These are phyloP conservation scores for Didymella exigua DNA, from an alignment of 2,329 filamentous ascomycete species.

Conservation along the genomic window DNA sequence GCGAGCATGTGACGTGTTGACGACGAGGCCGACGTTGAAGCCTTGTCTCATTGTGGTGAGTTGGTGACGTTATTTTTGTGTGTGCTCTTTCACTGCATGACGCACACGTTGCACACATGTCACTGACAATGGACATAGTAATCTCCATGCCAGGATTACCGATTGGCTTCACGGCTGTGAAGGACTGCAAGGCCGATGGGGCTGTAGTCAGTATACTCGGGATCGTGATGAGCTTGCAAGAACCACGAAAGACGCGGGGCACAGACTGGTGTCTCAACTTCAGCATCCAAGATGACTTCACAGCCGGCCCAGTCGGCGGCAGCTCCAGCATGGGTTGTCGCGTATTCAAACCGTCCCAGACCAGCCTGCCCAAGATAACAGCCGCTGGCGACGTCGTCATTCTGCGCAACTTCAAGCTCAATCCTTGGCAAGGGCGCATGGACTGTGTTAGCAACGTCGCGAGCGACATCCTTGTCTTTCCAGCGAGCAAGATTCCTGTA, in stretches of 20 bases:
- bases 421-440: conserved; percentile 22
- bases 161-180: conserved; percentile 54
- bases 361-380: conserved; percentile 52
- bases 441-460: conserved; percentile 18
- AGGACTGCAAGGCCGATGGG: conserved; percentile 42
- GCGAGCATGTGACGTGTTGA: conserved; percentile 14
- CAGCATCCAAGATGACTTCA: conserved; percentile 48
- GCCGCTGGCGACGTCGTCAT: conserved; percentile 68
- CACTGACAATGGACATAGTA: neutral
- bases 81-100: neutral
- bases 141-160: conserved; percentile 14
- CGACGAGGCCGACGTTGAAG: neutral
- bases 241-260: conserved; percentile 57
- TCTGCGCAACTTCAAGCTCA: conserved; percentile 51
- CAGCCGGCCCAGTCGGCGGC: conserved; percentile 17
- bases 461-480: conserved; percentile 25
- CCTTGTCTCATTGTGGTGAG: neutral
- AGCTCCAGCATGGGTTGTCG: conserved; percentile 29
- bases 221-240: conserved; percentile 69
- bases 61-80: neutral
- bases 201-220: conserved; percentile 67
- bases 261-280: conserved; percentile 55
- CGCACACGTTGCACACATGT: neutral
- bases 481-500: conserved; percentile 23
- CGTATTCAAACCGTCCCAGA: conserved; percentile 30